These are phyloP conservation scores for Erucastrum elatum DNA, from an alignment of 345 rosid genomes.

Conservation along the genomic window DNA sequence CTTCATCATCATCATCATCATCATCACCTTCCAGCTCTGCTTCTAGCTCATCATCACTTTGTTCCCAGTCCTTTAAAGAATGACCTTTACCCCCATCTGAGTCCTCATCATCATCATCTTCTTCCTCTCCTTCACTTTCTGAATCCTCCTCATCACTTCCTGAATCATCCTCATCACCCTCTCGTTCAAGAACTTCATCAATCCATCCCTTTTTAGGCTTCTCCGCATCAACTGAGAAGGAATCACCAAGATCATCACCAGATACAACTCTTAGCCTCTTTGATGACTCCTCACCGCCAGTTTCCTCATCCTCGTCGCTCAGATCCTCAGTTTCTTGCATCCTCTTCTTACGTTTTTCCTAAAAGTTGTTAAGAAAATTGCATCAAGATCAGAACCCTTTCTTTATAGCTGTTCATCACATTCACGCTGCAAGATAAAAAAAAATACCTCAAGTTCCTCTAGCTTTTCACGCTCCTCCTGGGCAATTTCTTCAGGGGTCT, in stretches of 20 bases:
- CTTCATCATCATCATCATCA: background rate
- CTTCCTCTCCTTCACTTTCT: constrained; percentile 46
- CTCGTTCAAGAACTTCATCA: constrained; percentile 77
- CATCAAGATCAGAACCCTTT: constrained; percentile 2
- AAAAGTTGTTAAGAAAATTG: constrained; percentile 31
- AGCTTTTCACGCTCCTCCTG: constrained; percentile 83
- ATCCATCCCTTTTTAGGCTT: constrained; percentile 70
- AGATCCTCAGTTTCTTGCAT: constrained; percentile 71
- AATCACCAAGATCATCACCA: constrained; percentile 94
- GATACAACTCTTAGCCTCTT: constrained; percentile 52
- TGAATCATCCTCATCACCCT: constrained; percentile 53
- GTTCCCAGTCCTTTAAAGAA: constrained; percentile 81
- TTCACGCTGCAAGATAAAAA: no score
- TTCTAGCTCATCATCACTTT: constrained; percentile 74
- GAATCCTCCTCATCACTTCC: constrained; percentile 64
- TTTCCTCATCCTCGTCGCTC: constrained; percentile 75
- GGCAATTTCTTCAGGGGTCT: constrained; percentile 98
- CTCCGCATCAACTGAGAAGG: constrained; percentile 68
- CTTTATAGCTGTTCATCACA: background rate
- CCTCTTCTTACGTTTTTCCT: constrained; percentile 86
- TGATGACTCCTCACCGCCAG: constrained; percentile 41
- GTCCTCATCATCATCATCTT: constrained; percentile 42
- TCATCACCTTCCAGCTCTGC: constrained; percentile 55
- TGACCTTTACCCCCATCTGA: constrained; percentile 50
- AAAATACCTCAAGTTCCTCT: constrained; percentile 72